These are phyloP conservation scores for Rhizopogon sp. DNA, from an alignment of 768 basidiomycete genomes.

Conservation along the genomic window DNA sequence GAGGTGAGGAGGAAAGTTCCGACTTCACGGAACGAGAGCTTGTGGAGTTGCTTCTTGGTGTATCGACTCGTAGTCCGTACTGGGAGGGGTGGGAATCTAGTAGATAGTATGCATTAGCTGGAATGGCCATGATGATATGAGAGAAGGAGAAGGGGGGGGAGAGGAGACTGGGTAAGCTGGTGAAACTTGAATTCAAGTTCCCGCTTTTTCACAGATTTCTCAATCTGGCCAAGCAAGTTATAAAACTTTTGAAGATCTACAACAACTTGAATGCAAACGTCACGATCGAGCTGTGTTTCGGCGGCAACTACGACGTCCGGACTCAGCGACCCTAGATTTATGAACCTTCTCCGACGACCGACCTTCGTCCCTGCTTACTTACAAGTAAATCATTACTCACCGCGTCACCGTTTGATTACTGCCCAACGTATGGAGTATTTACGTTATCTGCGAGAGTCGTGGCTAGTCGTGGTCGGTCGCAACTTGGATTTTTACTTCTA, in stretches of 20 bases:
- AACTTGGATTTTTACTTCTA: not conserved
- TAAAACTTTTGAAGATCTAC: not conserved
- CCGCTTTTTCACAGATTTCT: not conserved
- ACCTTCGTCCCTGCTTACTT: not conserved
- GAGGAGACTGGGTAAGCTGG: not conserved
- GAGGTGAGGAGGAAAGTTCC: constrained; percentile 19
- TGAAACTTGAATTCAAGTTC: not conserved
- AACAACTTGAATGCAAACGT: not conserved
- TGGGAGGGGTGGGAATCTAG: constrained; percentile 5
- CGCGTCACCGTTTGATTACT: not conserved
- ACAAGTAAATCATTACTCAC: not conserved
- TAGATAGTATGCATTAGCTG: not conserved
- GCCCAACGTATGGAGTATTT: not conserved
- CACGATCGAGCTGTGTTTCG: not conserved
- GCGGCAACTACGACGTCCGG: not conserved
- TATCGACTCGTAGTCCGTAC: not conserved
- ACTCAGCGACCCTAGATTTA: not conserved
- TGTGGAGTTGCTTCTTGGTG: constrained; percentile 2
- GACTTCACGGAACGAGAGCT: constrained; percentile 22
- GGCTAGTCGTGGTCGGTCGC: not conserved
- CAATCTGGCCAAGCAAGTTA: not conserved
- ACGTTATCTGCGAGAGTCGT: constrained; percentile 2
- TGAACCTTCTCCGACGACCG: not conserved
- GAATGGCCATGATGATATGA: not conserved
- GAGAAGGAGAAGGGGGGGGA: not conserved